phyloP scores from a whole-genome alignment of 2,329 filamentous ascomycete species.

The Dendrostoma leiphaemia region DNA sequence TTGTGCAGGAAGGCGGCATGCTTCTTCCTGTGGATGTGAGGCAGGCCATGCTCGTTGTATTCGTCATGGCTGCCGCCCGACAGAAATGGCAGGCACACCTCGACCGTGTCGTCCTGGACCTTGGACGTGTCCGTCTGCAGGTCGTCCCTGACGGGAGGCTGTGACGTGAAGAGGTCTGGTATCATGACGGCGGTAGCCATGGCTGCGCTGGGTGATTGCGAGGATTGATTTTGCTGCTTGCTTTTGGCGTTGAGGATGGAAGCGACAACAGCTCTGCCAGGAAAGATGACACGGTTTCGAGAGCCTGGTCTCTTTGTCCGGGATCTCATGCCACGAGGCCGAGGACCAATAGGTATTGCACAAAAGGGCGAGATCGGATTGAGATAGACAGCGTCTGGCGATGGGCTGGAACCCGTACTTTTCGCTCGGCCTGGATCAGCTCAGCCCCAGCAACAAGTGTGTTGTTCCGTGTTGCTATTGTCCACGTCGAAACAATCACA shows the following conservation, averaged over 20 bases:
- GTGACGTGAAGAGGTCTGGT: conserved; percentile 55
- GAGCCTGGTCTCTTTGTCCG: conserved; percentile 14
- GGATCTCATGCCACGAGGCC: conserved; percentile 12
- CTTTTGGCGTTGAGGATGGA: conserved; percentile 16
- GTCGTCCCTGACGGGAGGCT: conserved; percentile 63
- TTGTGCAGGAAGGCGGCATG: conserved; percentile 63
- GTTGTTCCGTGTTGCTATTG: conserved; percentile 12
- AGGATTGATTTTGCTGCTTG: background rate
- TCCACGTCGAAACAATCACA: conserved; percentile 10
- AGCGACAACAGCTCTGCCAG: conserved; percentile 16
- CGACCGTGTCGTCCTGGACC: conserved; percentile 66
- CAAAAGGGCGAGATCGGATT: background rate
- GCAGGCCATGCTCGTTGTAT: conserved; percentile 72
- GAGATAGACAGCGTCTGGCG: background rate
- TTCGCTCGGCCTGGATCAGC: background rate
- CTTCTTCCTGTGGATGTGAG: conserved; percentile 64
- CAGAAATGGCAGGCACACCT: conserved; percentile 69
- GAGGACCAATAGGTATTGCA: background rate
- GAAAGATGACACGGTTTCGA: conserved; percentile 18
- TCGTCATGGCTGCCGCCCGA: conserved; percentile 45
- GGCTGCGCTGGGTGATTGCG: background rate
- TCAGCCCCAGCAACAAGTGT: background rate
- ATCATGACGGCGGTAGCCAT: conserved; percentile 31
- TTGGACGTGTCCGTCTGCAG: conserved; percentile 67
- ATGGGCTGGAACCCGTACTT: too few relatives aligned